These are phyloP conservation scores for Raddia guianensis DNA, from an alignment of 176 grass and related monocot species.

Conservation along the genomic window DNA sequence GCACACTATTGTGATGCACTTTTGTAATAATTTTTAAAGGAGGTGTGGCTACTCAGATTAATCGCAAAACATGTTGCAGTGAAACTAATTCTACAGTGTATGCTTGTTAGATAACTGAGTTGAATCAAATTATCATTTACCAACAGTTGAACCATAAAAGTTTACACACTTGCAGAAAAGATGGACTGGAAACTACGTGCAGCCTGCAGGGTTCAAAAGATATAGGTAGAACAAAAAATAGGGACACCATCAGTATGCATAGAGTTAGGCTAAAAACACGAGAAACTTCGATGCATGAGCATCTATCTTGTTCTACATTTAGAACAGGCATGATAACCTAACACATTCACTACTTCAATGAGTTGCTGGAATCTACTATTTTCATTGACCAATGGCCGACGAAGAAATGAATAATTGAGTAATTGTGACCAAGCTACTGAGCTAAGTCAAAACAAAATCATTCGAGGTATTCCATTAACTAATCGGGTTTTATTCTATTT, in stretches of 20 bases:
- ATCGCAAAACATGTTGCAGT: not conserved
- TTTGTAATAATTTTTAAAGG: not conserved
- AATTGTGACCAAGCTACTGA: not conserved
- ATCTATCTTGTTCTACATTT: not conserved
- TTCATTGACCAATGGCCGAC: not conserved
- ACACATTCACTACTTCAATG: not conserved
- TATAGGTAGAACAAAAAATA: too few species aligned
- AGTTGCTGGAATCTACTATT: not conserved
- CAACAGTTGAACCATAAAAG: not conserved
- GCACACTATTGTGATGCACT: not conserved
- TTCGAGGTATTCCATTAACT: not conserved
- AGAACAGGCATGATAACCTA: not conserved
- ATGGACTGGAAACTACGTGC: not conserved
- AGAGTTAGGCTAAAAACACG: not conserved
- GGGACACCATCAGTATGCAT: not conserved
- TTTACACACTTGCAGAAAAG: not conserved
- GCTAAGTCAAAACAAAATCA: constrained; percentile 2
- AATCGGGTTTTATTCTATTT: not conserved
- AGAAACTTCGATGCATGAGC: not conserved
- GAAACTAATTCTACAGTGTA: not conserved
- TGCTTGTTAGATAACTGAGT: not conserved
- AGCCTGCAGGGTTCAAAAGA: not conserved
- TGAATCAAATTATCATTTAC: not conserved
- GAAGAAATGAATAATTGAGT: not conserved
- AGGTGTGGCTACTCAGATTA: not conserved